A percentile compares a stretch with the other conserved stretches of the same genome.
Evolutionary conservation across 2,329 filamentous ascomycete species (phyloP).

Genomic region (Leptographium flavum): DNA sequence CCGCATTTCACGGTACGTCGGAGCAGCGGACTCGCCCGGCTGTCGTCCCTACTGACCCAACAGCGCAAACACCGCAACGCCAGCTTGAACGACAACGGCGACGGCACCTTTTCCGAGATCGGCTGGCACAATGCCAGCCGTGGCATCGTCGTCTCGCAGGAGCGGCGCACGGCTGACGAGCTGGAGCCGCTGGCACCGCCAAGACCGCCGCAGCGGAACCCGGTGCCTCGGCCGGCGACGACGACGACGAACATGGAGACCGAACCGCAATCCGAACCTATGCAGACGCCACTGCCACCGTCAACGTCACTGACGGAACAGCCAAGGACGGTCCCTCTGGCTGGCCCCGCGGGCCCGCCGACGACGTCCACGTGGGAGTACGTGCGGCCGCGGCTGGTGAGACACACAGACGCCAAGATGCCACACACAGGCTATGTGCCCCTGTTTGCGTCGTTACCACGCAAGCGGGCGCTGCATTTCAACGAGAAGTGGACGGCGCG

Average conservation of each 20-base stretch:
- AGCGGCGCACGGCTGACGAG: slow-evolving; percentile 5
- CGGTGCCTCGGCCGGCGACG: background rate
- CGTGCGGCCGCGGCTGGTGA: slow-evolving; percentile 12
- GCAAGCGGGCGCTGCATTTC: slow-evolving; percentile 16
- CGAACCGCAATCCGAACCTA: background rate
- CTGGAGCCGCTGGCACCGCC: slow-evolving; percentile 6
- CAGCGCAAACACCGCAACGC: slow-evolving; percentile 10
- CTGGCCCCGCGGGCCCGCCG: background rate
- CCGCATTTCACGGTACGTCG: slow-evolving; percentile 12
- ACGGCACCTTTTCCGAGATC: slow-evolving; percentile 16
- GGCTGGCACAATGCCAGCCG: slow-evolving; percentile 5
- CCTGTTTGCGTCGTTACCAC: slow-evolving; percentile 14
- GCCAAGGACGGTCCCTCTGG: background rate
- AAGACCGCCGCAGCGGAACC: background rate
- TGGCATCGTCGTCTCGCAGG: slow-evolving; percentile 13
- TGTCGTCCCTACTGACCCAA: background rate
- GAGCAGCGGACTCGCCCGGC: background rate
- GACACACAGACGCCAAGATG: slow-evolving; percentile 4
- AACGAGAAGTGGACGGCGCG: slow-evolving; percentile 12
- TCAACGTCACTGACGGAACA: too few species aligned
- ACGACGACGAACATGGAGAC: background rate
- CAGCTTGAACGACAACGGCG: slow-evolving; percentile 16
- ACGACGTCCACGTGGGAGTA: slow-evolving; percentile 14
- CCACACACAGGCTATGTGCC: slow-evolving; percentile 12
- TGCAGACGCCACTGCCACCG: background rate